Evolutionary conservation across 1,284 basidiomycete genomes (phyloP).

Genomic region (Sporisorium scitamineum): DNA sequence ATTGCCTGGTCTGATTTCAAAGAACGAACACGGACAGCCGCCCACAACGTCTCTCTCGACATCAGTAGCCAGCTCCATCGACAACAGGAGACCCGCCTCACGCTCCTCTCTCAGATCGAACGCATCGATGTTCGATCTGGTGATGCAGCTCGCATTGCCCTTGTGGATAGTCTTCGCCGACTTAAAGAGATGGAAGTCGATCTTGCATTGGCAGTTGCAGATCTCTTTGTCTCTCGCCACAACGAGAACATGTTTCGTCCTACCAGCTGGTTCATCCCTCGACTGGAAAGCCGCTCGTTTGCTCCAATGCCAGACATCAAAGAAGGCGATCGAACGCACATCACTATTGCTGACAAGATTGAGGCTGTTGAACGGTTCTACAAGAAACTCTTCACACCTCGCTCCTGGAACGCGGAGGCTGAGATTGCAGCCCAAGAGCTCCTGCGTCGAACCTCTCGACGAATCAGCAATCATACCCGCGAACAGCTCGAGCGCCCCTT

Average conservation of each 20-base stretch:
- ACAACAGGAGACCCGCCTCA: too few relatives aligned
- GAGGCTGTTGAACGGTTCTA: conserved; percentile 6
- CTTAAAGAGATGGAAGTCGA: conserved; percentile 1
- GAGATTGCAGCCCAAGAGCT: too few relatives aligned
- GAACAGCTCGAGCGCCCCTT: conserved; percentile 5
- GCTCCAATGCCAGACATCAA: not conserved
- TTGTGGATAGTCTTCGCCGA: not conserved
- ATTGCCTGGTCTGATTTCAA: not conserved
- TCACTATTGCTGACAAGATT: not conserved
- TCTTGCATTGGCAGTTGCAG: not conserved
- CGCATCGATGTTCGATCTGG: too few relatives aligned
- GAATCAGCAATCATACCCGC: not conserved
- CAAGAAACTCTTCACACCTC: conserved; percentile 4
- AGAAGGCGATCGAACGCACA: not conserved
- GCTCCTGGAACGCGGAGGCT: not conserved
- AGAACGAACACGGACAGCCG: not conserved
- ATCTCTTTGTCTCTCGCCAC: conserved; percentile 2
- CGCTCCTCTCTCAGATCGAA: too few relatives aligned
- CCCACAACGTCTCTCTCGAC: too few relatives aligned
- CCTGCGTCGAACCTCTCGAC: too few relatives aligned
- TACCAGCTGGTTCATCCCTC: conserved; percentile 13
- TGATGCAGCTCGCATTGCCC: not conserved
- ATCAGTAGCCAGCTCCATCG: too few relatives aligned
- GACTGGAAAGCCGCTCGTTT: conserved; percentile 8
- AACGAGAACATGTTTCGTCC: conserved; percentile 14